Base-by-base conservation (phyloP, 2,329 filamentous ascomycete genomes). In the Ophiostoma perfectum region DNA sequence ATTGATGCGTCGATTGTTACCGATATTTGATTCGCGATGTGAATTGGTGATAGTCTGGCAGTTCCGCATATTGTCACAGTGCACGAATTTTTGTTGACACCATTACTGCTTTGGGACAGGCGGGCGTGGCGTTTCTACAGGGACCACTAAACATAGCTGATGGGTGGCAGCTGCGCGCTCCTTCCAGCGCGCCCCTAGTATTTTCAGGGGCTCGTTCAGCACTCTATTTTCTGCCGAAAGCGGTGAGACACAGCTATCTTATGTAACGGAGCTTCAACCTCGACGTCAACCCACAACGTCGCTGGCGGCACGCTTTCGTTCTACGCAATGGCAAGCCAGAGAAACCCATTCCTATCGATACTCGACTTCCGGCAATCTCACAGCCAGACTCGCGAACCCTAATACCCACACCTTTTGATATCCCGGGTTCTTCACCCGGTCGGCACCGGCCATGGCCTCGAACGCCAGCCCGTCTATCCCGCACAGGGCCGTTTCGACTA, bases 401-500 rank as follows among this genome's bases (percentile, higher is more conserved):
- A 5, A 9, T 12, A 27, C 27, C 27, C 2, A 27, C 27, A 27
- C 5, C 4, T 41, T 63, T 38, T 44, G 7, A 7, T 39, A 12
- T 65, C 27, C 27, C 12, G n/a, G 38, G 27, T 14, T 36, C 11
- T 14, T n/a, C 18, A 55, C 49, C 49, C 67, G 27, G 41, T 39
- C 55, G 64, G 64, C 70, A 38, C 27, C 55, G 55, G 27, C 55
- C 55, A 84, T 84, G 82, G 79, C 82, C 69, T 81, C 81, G 64
- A 76, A 74, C 55, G 72, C 77, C 71, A 80, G 77, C 65, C 75
- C 80, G 49, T 78, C 78, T 66, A 81, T 86, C 68, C 80, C 85
- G 68, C 86, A 88, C 75, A 82, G 85, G 70, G 83, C 81, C 71
- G 82, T 88, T 65, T 81, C 86, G 67, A 86, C 78, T 76, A 87